Evolutionary conservation across 148 eudicot species (phyloP), one percentile per base, ranked within the genome.

Genomic region (Rhododendron molle): DNA sequence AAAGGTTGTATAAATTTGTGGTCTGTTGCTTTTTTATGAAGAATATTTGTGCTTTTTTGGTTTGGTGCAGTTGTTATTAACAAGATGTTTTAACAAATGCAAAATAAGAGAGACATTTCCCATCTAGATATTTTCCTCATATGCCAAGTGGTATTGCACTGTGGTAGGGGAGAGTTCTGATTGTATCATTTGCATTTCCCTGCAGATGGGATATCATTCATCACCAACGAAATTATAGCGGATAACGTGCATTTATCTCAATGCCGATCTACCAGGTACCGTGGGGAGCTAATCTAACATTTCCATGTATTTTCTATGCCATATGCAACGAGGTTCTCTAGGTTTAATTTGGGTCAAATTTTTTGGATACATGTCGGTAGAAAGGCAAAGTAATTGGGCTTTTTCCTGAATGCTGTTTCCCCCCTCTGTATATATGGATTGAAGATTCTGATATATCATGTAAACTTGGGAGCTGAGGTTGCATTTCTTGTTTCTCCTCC

Each of bases 251-350:
- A 50, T 83, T 36, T 72, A 21, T 83, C 34, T 83, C 65, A 46
- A 50, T 72, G 62, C 32, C 16, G 47, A 28, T 73, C 28, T 49
- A 73, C 23, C 62, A 73, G 85, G 85, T 83, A 30, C 67, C 69
- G 0, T 10, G 6, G 47, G 36, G 56, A 83, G 21, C 18, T 83
- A 69, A 72, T 49, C 69, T 34, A 40, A 49, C 16, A 50, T 34
- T 50, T 6, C 78, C n/a, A 21, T 32, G 14, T 32, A 83, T 21
- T 49, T 9, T 43, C 34, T n/a, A 47, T 26, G 56, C 56, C 67
- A 52, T 30, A 30, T 36, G 43, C 67, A 30, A 38, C 72, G 21
- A 34, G 72, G 30, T 80, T 36, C 20, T 36, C 32, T 12, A 56
- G 26, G 44, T 34, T 11, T 46, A 34, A 13, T 16, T 50, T 67